Base-by-base conservation (phyloP, 2,329 filamentous ascomycete genomes). In the Xylariales sp. region DNA sequence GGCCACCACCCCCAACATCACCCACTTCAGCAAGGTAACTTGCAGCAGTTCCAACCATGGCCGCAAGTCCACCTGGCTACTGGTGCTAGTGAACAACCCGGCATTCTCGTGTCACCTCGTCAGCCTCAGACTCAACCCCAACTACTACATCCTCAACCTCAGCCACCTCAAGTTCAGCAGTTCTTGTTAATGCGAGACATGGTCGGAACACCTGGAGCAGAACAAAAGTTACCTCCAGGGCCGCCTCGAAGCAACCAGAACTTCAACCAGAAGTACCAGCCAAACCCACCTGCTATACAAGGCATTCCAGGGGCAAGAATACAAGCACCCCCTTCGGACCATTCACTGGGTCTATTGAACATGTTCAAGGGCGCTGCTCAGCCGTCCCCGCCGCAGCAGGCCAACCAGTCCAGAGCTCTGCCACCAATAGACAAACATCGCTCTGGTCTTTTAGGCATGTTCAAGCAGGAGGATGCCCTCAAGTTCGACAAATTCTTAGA, bases 91-190 rank as follows among this genome's bases (percentile, higher is more conserved):
- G 47, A 47, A 9, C 40, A 40, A n/a, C 31, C 44, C 12, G 38
- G 43, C 7, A 37, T 48, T 38, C 24, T 49, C 31, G 43, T 55
- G 27, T 41, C 51, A 28, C 38, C 46, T 38, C 51, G 46, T 18
- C 64, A 69, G 39, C 51, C 43, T 49, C 57, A 43, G 37, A 59
- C 43, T 41, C 58, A 49, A 32, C 45, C 62, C 3, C 61, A 59
- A n/a, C 52, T 65, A 5, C 44, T 67, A 9, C 66, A 69, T 40
- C 72, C 72, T 1, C 74, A 77, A 40, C 71, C 74, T 8, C 56
- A 75, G 9, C 76, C 75, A 20, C 76, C 74, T 5, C 73, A 78
- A 34, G 72, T 77, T 1, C 76, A 79, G 44, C 70, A 71, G 46
- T 68, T 69, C 5, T 61, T 76, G 42, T 71, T 78, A 31, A 67